A percentile compares a stretch with the other conserved stretches of the same genome.
These are phyloP conservation scores for Stropharia rugosoannulata DNA, from an alignment of 768 basidiomycete species.

Conservation along the genomic window DNA sequence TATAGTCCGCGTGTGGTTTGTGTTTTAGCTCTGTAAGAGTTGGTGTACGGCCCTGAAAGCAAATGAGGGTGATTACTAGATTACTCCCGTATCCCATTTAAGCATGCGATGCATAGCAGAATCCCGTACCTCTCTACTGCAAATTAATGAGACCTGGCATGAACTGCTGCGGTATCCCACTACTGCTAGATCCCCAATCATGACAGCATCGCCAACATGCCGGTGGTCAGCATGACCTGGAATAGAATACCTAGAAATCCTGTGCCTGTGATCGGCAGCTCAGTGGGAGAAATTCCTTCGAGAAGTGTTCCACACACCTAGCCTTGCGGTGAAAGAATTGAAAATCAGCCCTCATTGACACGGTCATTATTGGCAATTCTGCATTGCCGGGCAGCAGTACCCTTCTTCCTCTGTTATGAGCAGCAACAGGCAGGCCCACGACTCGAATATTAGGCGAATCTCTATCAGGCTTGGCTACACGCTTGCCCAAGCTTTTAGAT, in stretches of 20 bases:
- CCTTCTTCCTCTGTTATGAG: slow-evolving; percentile 26
- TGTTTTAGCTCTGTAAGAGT: slow-evolving; percentile 28
- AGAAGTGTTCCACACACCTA: slow-evolving; percentile 16
- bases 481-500: no score
- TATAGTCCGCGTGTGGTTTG: slow-evolving; percentile 24
- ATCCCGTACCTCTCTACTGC: slow-evolving; percentile 23
- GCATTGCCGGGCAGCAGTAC: slow-evolving; percentile 22
- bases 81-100: background rate
- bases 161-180: slow-evolving; percentile 43
- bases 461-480: background rate
- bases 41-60: slow-evolving; percentile 22
- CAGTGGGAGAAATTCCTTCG: background rate
- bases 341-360: slow-evolving; percentile 46
- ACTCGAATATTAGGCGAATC: background rate
- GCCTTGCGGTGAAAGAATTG: slow-evolving; percentile 38
- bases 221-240: slow-evolving; percentile 31
- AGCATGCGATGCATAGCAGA: background rate
- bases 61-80: background rate
- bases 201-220: slow-evolving; percentile 47
- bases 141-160: slow-evolving; percentile 41
- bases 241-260: slow-evolving; percentile 36
- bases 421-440: slow-evolving; percentile 18
- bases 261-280: slow-evolving; percentile 23
- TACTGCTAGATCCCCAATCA: slow-evolving; percentile 38
- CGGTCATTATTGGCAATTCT: slow-evolving; percentile 36